Evolutionary conservation across 176 grass and related monocot species (phyloP).

Genomic region (Carex pumila): DNA sequence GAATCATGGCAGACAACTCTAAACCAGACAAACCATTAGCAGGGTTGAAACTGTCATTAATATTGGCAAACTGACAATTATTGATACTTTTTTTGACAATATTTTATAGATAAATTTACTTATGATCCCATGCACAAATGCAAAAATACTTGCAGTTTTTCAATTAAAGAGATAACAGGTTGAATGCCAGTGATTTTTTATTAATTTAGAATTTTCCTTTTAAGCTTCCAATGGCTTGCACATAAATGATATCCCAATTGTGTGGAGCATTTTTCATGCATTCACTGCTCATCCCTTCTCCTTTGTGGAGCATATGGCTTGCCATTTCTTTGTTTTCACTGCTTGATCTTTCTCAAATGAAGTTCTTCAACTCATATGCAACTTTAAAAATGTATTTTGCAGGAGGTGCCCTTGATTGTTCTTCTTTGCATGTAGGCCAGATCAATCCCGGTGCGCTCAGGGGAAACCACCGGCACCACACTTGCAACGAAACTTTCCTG

Average conservation of each 20-base stretch:
- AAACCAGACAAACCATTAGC: neutral
- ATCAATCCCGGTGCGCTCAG: conserved; percentile 80
- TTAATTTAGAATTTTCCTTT: neutral
- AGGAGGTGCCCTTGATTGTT: conserved; percentile 72
- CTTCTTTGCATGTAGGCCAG: conserved; percentile 61
- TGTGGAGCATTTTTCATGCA: neutral
- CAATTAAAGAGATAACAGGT: neutral
- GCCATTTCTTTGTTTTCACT: neutral
- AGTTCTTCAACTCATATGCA: neutral
- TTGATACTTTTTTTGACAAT: neutral
- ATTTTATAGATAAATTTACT: neutral
- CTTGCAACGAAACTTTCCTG: conserved; percentile 86
- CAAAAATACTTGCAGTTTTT: neutral
- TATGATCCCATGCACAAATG: neutral
- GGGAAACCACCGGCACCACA: conserved; percentile 87
- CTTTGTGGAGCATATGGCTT: no score
- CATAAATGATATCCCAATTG: neutral
- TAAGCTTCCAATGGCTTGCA: neutral
- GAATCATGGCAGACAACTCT: neutral
- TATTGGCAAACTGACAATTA: neutral
- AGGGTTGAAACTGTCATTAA: neutral
- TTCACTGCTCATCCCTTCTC: neutral
- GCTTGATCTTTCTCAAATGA: neutral
- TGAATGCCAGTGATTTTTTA: neutral
- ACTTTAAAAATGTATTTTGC: neutral